Evolutionary conservation across 768 basidiomycete genomes (phyloP).

Genomic region (Mrakia blollopis): DNA sequence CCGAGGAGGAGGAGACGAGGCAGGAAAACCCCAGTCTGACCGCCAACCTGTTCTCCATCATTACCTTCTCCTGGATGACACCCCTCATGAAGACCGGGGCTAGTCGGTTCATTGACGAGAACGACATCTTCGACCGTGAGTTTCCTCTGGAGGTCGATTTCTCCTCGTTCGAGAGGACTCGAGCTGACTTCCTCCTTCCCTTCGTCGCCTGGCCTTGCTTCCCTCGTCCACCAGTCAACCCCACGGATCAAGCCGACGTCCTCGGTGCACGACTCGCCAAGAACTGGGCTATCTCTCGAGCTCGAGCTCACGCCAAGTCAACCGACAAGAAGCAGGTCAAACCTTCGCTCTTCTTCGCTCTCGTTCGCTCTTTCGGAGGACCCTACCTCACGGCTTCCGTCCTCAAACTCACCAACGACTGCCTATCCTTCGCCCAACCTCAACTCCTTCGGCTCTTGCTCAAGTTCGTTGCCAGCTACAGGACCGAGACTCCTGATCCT

Average conservation of each 20-base stretch:
- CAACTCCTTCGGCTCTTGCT: constrained; percentile 75
- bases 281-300: constrained; percentile 52
- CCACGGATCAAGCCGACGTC: constrained; percentile 63
- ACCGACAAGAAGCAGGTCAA: constrained; percentile 47
- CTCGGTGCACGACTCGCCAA: constrained; percentile 60
- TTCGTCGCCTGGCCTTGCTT: no score
- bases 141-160: not conserved
- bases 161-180: not conserved
- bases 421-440: constrained; percentile 77
- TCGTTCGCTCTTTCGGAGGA: constrained; percentile 71
- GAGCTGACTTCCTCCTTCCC: not conserved
- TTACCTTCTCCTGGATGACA: constrained; percentile 82
- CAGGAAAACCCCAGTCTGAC: constrained; percentile 31
- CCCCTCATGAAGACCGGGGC: constrained; percentile 48
- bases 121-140: constrained; percentile 66
- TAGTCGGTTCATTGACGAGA: constrained; percentile 64
- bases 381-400: constrained; percentile 54
- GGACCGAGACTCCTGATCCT: constrained; percentile 47
- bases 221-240: constrained; percentile 37
- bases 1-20: not conserved
- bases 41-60: constrained; percentile 33
- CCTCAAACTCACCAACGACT: constrained; percentile 70
- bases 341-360: constrained; percentile 63
- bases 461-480: constrained; percentile 74
- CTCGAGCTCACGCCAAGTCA: constrained; percentile 34